Percentiles rank a stretch among this genome's conserved stretches.
These are phyloP conservation scores for Cercospora citrullina DNA, from an alignment of 2,329 filamentous ascomycete genomes.

Conservation along the genomic window DNA sequence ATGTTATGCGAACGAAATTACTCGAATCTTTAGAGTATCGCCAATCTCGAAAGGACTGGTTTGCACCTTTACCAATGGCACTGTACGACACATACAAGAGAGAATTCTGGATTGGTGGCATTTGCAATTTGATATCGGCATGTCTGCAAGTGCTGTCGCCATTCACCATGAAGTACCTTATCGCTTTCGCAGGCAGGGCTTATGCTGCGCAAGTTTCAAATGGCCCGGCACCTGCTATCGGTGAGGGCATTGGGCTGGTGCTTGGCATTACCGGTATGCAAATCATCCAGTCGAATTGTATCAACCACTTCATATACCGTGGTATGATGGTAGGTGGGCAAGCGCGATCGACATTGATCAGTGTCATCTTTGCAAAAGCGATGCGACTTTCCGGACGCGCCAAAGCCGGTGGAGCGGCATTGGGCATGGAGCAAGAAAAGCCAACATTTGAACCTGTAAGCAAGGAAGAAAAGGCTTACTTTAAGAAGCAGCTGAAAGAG, in stretches of 20 bases:
- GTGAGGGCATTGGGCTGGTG: conserved; percentile 76
- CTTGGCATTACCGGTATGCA: conserved; percentile 86
- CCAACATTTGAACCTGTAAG: conserved; percentile 49
- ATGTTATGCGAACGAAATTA: conserved; percentile 66
- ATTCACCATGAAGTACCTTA: conserved; percentile 81
- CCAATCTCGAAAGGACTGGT: conserved; percentile 63
- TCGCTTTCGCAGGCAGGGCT: conserved; percentile 78
- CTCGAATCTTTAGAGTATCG: conserved; percentile 68
- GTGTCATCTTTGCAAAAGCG: conserved; percentile 86
- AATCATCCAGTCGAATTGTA: conserved; percentile 73
- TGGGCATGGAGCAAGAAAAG: conserved; percentile 38
- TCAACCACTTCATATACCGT: conserved; percentile 88
- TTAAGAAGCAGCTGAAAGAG: conserved; percentile 47
- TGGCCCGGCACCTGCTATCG: conserved; percentile 65
- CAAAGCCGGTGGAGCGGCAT: conserved; percentile 71
- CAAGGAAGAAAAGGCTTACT: conserved; percentile 54
- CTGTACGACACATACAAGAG: conserved; percentile 81
- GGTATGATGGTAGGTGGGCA: conserved; percentile 92
- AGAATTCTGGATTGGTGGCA: conserved; percentile 83
- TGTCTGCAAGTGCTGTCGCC: conserved; percentile 77
- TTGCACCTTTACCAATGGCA: conserved; percentile 68
- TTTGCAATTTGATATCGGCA: conserved; percentile 70
- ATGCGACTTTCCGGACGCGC: conserved; percentile 86
- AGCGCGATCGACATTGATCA: conserved; percentile 75
- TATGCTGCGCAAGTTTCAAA: conserved; percentile 57